Base-by-base conservation (phyloP, 23 red algal species). In the Cyanidioschyzon merolae region DNA sequence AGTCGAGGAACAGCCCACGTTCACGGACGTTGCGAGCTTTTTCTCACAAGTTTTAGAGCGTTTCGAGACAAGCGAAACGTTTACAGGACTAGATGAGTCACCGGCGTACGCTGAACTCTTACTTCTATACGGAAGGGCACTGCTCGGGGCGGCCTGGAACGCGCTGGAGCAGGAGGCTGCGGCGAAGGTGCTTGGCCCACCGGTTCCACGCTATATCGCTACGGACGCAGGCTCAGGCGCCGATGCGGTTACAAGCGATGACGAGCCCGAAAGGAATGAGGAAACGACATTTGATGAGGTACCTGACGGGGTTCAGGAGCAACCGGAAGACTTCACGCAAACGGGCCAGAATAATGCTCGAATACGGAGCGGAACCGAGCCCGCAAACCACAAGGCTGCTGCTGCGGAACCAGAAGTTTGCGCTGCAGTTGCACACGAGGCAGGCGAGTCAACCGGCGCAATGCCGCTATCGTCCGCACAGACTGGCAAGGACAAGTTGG, bases 121-220 rank as follows among this genome's bases (percentile, higher is more conserved):
- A 27, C 3, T 71, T 7, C 63, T 71, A 27, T 71, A 71, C 63
- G 63, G 63, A 27, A 35, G 32, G 29, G 63, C 63, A 32, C 63
- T 71, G 16, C n/a, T 71, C n/a, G 63, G 63, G 16, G 7, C 63
- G 29, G 63, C 63, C 7, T 35, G 63, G 63, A 35, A 71, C 21
- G 29, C 63, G 29, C 63, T 71, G 16, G 63, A 71, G 63, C 63
- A 71, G 63, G 63, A 71, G n/a, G 63, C 63, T 3, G 63, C 7
- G 29, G n/a, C n/a, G 63, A 15, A 12, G 12, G 16, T 71, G 63
- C 63, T 71, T 3, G 63, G 63, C 12, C 63, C 63, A 35, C 63
- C 21, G 30, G 63, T 71, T 7, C 63, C 63, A 7, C 32, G n/a
- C 63, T 25, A 17, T 35, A 27, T 71, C n/a, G 63, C 63, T 7